Evolutionary conservation across 495 filamentous ascomycete genomes (phyloP).

Genomic region (Acidiella bohemica): DNA sequence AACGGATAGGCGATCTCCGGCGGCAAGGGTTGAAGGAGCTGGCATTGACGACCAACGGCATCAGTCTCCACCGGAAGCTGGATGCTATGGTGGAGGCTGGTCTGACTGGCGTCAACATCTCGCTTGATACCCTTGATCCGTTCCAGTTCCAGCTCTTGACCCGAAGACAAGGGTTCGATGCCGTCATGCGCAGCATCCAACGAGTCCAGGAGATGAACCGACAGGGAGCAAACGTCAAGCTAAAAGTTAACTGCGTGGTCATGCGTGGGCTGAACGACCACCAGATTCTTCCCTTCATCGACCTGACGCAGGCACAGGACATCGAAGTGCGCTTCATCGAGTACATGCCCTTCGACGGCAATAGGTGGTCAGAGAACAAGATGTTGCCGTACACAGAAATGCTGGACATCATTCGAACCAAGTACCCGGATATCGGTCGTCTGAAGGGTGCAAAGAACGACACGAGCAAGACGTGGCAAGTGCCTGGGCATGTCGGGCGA

Average conservation of each 20-base stretch:
- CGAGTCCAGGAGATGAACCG: slow-evolving; percentile 76
- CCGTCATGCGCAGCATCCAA: slow-evolving; percentile 79
- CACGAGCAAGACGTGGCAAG: slow-evolving; percentile 85
- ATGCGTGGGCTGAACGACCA: slow-evolving; percentile 89
- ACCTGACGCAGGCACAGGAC: slow-evolving; percentile 72
- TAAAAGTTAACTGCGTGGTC: slow-evolving; percentile 94
- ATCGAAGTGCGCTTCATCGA: slow-evolving; percentile 98
- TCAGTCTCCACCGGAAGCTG: slow-evolving; percentile 77
- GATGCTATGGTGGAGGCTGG: slow-evolving; percentile 88
- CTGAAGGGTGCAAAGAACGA: slow-evolving; percentile 67
- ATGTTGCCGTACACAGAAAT: slow-evolving; percentile 88
- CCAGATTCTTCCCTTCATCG: slow-evolving; percentile 83
- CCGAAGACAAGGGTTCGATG: slow-evolving; percentile 70
- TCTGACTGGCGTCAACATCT: slow-evolving; percentile 83
- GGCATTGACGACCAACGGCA: slow-evolving; percentile 89
- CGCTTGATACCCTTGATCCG: slow-evolving; percentile 84
- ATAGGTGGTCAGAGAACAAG: slow-evolving; percentile 84
- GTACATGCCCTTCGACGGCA: slow-evolving; percentile 98
- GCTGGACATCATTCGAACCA: slow-evolving; percentile 62
- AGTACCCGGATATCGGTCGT: slow-evolving; percentile 58
- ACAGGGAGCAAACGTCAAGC: slow-evolving; percentile 63
- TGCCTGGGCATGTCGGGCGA: slow-evolving; percentile 73
- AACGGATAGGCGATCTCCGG: slow-evolving; percentile 66
- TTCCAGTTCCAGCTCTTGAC: slow-evolving; percentile 97
- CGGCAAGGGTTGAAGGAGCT: slow-evolving; percentile 65